phyloP scores from a whole-genome alignment of 1,139 yeast species.

The Hansenula sp. region DNA sequence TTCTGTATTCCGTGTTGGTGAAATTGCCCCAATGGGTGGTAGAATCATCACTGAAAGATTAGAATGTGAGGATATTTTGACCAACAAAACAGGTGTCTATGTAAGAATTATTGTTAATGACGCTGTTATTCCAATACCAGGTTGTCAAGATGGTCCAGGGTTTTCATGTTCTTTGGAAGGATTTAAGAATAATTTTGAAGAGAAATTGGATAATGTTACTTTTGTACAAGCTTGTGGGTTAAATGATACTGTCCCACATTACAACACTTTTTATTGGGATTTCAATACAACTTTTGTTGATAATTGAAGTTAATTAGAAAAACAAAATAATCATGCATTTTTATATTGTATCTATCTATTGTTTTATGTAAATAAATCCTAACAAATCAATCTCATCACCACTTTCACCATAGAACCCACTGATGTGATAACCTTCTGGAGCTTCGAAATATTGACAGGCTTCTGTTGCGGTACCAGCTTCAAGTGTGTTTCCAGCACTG shows the following conservation, averaged over 20 bases:
- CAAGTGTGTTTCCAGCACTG: slow-evolving; percentile 4
- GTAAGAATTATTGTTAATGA: slow-evolving; percentile 55
- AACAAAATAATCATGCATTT: not conserved
- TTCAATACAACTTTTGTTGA: slow-evolving; percentile 17
- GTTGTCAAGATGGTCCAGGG: slow-evolving; percentile 57
- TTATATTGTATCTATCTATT: not conserved
- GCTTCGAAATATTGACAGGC: slow-evolving; percentile 4
- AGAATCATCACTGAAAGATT: slow-evolving; percentile 49
- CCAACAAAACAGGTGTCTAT: slow-evolving; percentile 28
- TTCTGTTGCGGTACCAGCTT: slow-evolving; percentile 5
- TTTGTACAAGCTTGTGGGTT: slow-evolving; percentile 33
- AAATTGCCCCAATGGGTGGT: slow-evolving; percentile 54
- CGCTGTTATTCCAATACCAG: slow-evolving; percentile 52
- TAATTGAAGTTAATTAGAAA: slow-evolving; percentile 3
- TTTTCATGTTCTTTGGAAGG: slow-evolving; percentile 47
- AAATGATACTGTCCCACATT: slow-evolving; percentile 17
- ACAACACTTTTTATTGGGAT: slow-evolving; percentile 27
- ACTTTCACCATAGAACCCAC: slow-evolving; percentile 8
- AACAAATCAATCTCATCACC: slow-evolving; percentile 7
- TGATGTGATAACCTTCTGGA: slow-evolving; percentile 6
- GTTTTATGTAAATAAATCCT: slow-evolving; percentile 7
- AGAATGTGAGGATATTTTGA: slow-evolving; percentile 30
- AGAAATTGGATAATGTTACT: slow-evolving; percentile 30
- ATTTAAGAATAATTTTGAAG: slow-evolving; percentile 31
- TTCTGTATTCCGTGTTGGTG: slow-evolving; percentile 41